Evolutionary conservation across 352 stramenopile genomes (phyloP), one percentile per base, ranked within the genome.

Genomic region (Globisporangium yorkense): DNA sequence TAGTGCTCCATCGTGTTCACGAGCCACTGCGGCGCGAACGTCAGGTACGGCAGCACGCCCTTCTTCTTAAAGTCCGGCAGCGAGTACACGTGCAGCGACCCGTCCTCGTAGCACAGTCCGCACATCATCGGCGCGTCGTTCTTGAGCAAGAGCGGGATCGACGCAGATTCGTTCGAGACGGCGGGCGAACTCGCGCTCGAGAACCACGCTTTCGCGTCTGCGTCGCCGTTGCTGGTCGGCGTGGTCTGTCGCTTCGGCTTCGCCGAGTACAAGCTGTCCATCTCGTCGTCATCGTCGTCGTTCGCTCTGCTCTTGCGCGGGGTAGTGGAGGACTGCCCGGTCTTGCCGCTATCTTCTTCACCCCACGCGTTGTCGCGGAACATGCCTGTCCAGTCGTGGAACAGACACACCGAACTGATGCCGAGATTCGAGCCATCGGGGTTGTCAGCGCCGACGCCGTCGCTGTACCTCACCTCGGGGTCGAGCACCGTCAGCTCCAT

Each of bases 351-450:
- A 12, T 86, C 68, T 3, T 84, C 71, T 55, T 88, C 76, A 27
- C 70, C 75, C 78, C 75, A 87, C 3, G 73, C 69, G 21, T 79
- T 75, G 40, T 89, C 78, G 40, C 51, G 53, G 48, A 92, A 94
- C 80, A 94, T 90, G 1, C 82, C 78, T 12, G 77, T 67, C 84
- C 84, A 94, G 59, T 94, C 84, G 57, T 91, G 82, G 51, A 94
- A 94, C 21, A 94, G 65, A 55, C 84, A 94, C 9, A 79, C 75
- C 6, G 80, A 75, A 57, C 80, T 90, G 40, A 88, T 88, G 0
- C 49, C 47, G 46, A 69, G 63, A 6, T 55, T 63, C 2, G 49
- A n/a, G 10, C 59, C 64, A 45, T 68, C 59, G 2, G 56, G 10
- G 52, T 75, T 65, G 2, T 37, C 43, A 16, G 60, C 62, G 24